Evolutionary conservation across 495 filamentous ascomycete genomes (phyloP), one percentile per base, ranked within the genome.

Genomic region (Apodospora peruviana): DNA sequence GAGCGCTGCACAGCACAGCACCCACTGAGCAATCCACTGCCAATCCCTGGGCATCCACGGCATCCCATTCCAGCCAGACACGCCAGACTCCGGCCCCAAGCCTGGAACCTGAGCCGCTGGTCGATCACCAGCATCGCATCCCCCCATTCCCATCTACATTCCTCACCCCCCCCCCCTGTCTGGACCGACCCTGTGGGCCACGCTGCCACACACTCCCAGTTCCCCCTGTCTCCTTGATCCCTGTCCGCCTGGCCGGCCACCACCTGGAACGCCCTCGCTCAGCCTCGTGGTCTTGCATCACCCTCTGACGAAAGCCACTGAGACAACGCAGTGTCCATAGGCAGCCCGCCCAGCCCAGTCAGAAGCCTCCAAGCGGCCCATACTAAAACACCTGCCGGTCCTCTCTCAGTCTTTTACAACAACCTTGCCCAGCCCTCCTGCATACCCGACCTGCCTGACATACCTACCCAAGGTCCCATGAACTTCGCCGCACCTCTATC

Each of bases 211-310:
- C 48, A 41, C 56, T 45, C 40, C 37, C 47, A 21, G 7, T 32
- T n/a, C 38, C 51, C 36, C 45, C 41, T 16, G 22, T 17, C 37
- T 43, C 29, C 42, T 43, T 19, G 42, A 46, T 50, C 48, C 61
- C 57, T 65, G 62, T 59, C 59, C 57, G 47, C 62, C 62, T 65
- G 52, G 53, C 36, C 51, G 51, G 17, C 56, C 51, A 50, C 60
- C 58, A 46, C 55, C 58, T 56, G 52, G 60, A 54, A 56, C 52
- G 55, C 60, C 58, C 48, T 34, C 48, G 39, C 63, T 65, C 63
- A 64, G 61, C 63, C 63, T 62, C 63, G 63, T 66, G 63, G 43
- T 46, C 58, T 45, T 47, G 57, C 59, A 64, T 64, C 64, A 64
- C 61, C 55, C 45, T 45, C 41, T 48, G 52, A 46, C 49, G 45